Evolutionary conservation across 768 basidiomycete species (phyloP).

Genomic region (Rhodocollybia butyracea): DNA sequence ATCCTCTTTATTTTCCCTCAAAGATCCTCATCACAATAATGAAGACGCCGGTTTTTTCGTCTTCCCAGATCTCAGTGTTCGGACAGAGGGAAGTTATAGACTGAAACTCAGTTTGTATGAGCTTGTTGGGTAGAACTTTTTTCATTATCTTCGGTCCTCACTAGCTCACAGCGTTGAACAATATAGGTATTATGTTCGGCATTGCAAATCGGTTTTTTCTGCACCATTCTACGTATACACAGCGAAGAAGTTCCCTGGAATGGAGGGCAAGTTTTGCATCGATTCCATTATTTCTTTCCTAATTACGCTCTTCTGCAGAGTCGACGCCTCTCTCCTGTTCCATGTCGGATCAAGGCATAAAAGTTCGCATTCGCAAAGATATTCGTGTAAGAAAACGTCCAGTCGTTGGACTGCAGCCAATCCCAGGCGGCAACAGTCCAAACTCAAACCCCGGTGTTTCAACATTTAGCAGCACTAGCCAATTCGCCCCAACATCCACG

Average conservation of each 20-base stretch:
- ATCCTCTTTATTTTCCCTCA: constrained; percentile 87
- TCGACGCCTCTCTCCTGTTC: constrained; percentile 87
- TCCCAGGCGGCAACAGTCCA: constrained; percentile 12
- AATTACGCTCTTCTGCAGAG: constrained; percentile 40
- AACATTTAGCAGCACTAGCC: too few relatives aligned
- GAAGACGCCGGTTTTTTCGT: constrained; percentile 84
- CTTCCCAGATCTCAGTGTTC: constrained; percentile 91
- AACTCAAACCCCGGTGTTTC: constrained; percentile 22
- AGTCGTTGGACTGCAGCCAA: constrained; percentile 18
- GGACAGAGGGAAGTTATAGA: constrained; percentile 89
- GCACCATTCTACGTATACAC: constrained; percentile 93
- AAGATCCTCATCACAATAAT: constrained; percentile 57
- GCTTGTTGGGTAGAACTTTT: constrained; percentile 88
- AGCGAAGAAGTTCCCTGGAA: constrained; percentile 95
- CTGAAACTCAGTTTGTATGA: constrained; percentile 76
- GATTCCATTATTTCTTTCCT: constrained; percentile 3
- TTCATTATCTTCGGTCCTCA: too few relatives aligned
- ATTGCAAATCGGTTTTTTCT: constrained; percentile 88
- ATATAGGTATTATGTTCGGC: too few relatives aligned
- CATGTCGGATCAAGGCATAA: constrained; percentile 93
- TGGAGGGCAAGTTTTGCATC: constrained; percentile 66
- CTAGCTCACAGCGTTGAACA: too few relatives aligned
- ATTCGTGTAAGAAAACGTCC: constrained; percentile 79
- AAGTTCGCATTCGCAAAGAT: constrained; percentile 91
- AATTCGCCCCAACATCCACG: constrained; percentile 5